Conservation (phyloP, 805 yeast genomes). For the Ogataea kodamae region DNA sequence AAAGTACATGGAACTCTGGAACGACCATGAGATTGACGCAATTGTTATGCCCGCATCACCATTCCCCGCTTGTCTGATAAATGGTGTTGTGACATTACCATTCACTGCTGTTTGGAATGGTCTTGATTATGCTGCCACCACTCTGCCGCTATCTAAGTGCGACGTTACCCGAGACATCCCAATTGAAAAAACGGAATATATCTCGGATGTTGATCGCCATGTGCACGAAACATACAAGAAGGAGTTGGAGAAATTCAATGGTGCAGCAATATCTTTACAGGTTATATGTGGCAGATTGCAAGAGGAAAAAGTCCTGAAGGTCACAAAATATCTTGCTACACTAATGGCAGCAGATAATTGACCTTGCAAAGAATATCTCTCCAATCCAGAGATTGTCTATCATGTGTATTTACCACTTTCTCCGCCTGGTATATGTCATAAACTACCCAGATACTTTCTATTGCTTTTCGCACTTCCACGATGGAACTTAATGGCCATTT, state of each 20-base stretch:
- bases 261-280: slow-evolving; percentile 63
- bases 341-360: slow-evolving; percentile 26
- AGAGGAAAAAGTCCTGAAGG: slow-evolving; percentile 56
- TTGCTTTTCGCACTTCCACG: slow-evolving; percentile 21
- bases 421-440: slow-evolving; percentile 19
- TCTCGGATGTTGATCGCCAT: slow-evolving; percentile 42
- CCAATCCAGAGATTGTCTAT: slow-evolving; percentile 24
- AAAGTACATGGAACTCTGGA: slow-evolving; percentile 34
- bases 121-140: slow-evolving; percentile 44
- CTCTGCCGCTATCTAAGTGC: slow-evolving; percentile 55
- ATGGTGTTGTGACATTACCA: slow-evolving; percentile 45
- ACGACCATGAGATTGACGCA: slow-evolving; percentile 44
- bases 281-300: slow-evolving; percentile 52
- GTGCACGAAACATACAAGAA: slow-evolving; percentile 40
- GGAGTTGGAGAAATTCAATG: slow-evolving; percentile 40
- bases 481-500: slow-evolving; percentile 31
- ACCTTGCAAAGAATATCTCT: slow-evolving; percentile 26
- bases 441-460: slow-evolving; percentile 31
- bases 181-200: slow-evolving; percentile 19
- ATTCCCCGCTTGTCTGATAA: slow-evolving; percentile 35
- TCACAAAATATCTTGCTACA: slow-evolving; percentile 40
- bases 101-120: slow-evolving; percentile 39
- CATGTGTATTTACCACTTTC: slow-evolving; percentile 5
- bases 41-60: slow-evolving; percentile 48
- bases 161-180: slow-evolving; percentile 38